These are phyloP conservation scores for Neofusicoccum sp. DNA, from an alignment of 2,329 filamentous ascomycete species.

Conservation along the genomic window DNA sequence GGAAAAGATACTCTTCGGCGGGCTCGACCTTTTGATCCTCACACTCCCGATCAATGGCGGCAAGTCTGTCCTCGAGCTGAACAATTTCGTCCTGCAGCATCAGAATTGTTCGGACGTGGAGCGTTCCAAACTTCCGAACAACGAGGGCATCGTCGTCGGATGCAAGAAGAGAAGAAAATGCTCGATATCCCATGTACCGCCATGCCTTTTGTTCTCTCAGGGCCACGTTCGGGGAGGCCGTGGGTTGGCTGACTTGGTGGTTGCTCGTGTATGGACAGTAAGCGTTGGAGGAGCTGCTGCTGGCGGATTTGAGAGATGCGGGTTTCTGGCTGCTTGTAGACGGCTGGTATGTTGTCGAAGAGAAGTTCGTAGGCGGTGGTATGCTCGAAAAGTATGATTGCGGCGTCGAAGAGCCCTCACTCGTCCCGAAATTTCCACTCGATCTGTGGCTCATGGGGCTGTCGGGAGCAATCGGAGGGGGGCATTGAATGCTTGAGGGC, in stretches of 20 bases:
- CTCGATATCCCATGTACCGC: not conserved
- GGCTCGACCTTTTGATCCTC: not conserved
- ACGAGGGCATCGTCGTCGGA: not conserved
- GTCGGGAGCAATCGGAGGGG: not conserved
- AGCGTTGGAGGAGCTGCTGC: not conserved
- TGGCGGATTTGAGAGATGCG: not conserved
- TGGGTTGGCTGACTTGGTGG: not conserved
- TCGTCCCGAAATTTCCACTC: not conserved
- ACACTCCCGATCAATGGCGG: not conserved
- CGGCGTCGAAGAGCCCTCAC: not conserved
- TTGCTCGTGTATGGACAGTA: not conserved
- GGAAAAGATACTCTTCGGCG: not conserved
- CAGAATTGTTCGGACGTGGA: not conserved
- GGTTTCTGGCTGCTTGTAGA: not conserved
- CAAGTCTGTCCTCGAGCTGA: not conserved
- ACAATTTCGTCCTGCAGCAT: conserved; percentile 1
- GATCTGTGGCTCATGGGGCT: not conserved
- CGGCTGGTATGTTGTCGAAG: not conserved
- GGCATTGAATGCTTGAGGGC: not conserved
- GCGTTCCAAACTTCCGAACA: not conserved
- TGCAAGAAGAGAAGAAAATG: not conserved
- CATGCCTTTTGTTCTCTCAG: not conserved
- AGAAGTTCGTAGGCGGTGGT: not conserved
- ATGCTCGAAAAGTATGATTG: not conserved
- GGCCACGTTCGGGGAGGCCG: too few relatives aligned